Base-by-base conservation (phyloP, 768 basidiomycete species). In the Chiua virens region DNA sequence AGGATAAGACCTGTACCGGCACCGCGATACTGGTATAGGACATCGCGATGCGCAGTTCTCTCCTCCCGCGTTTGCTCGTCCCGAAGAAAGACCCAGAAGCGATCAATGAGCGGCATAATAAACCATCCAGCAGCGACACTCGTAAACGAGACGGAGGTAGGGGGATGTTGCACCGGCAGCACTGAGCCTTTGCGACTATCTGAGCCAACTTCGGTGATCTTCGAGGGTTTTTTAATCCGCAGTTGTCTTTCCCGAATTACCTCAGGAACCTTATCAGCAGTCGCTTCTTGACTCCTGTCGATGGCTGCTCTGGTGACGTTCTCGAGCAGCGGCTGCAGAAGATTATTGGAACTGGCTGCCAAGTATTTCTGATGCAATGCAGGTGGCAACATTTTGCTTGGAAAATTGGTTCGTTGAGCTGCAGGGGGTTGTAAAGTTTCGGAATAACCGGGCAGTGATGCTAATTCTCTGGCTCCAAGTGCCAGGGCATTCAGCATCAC, bases 41-140 rank as follows among this genome's bases (percentile, higher is more conserved):
- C 73, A 23, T 78, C 71, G n/a, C 75, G 75, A 36, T 77, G 76
- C 3, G 79, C 75, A 3, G 86, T 86, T 37, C 89, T 79, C 45
- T 82, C 79, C 61, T 92, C 89, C 34, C 91, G 79, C 3, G 80
- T 76, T 58, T 89, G 84, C 61, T 90, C 86, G 59, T 96, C 92
- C 8, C 89, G 82, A 40, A 97, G 80, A 71, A 95, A 92, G n/a
- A 79, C 64, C 94, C 94, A 99, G 71, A 98, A 97, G n/a, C 86
- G 82, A 59, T 94, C 88, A 71, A 98, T 80, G 46, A 98, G 74
- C 0, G 97, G 97, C 52, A 86, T 81, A 45, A 97, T 80, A 72
- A 98, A 98, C 69, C 73, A 85, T 63, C 94, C 92, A 1, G 89
- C 89, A 0, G 93, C 92, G 23, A 98, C 72, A 46, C 81, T 77